Conservation (phyloP, 257 asterid genomes). For the Solanum bulbocastanum region DNA sequence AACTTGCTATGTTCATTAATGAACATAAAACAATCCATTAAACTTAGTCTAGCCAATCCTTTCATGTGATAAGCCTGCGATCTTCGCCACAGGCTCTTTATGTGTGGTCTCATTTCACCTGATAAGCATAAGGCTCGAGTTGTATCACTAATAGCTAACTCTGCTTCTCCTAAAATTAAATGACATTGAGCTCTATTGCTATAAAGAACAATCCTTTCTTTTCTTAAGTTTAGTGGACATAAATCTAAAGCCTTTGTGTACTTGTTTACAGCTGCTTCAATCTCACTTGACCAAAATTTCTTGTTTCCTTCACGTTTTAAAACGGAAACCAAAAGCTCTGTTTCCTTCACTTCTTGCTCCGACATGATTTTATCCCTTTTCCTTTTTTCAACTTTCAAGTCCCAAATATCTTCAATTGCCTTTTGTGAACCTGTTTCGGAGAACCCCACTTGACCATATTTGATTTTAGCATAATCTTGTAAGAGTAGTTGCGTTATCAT, state of each 20-base stretch:
- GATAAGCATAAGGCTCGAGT: constrained; percentile 27
- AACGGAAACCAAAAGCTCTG: not conserved
- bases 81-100: constrained; percentile 31
- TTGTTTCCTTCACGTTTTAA: constrained; percentile 23
- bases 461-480: constrained; percentile 12
- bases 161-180: constrained; percentile 15
- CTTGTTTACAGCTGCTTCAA: constrained; percentile 3
- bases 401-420: constrained; percentile 15
- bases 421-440: not conserved
- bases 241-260: constrained; percentile 14
- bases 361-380: constrained; percentile 12
- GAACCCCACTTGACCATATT: not conserved
- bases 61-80: constrained; percentile 32
- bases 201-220: constrained; percentile 21
- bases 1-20: constrained; percentile 9
- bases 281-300: constrained; percentile 13
- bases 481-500: constrained; percentile 5
- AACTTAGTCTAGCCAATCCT: constrained; percentile 19
- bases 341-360: constrained; percentile 6
- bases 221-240: constrained; percentile 20
- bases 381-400: constrained; percentile 15
- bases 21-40: constrained; percentile 25
- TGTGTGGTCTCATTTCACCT: constrained; percentile 8
- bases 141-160: constrained; percentile 18
- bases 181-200: constrained; percentile 30